Percentiles rank a stretch among this genome's conserved stretches.
phyloP scores from a whole-genome alignment of 805 yeast genomes.

The Cephaloascus albidus region DNA sequence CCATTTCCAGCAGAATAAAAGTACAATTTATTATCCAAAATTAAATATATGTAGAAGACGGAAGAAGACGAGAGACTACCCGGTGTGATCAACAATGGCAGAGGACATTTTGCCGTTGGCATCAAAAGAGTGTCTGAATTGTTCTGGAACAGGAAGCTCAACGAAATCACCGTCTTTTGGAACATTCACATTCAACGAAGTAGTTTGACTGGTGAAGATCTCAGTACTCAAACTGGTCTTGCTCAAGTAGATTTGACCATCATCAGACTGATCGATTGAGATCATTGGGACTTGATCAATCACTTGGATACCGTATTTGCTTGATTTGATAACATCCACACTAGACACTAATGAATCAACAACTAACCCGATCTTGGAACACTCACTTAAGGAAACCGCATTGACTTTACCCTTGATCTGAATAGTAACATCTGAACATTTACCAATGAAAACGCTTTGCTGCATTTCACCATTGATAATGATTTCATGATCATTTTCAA shows the following conservation, averaged over 20 bases:
- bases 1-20: no score
- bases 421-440: constrained; percentile 62
- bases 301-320: constrained; percentile 77
- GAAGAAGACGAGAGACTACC: no score
- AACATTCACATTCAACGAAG: constrained; percentile 77
- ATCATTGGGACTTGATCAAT: constrained; percentile 76
- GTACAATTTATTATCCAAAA: no score
- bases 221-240: constrained; percentile 65
- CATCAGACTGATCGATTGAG: constrained; percentile 81
- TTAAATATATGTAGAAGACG: no score
- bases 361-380: constrained; percentile 65
- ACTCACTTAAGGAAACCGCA: constrained; percentile 72
- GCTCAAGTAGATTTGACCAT: constrained; percentile 73
- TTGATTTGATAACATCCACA: constrained; percentile 76
- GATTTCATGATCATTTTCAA: constrained; percentile 50
- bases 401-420: constrained; percentile 88
- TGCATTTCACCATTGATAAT: constrained; percentile 71
- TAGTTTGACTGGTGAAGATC: constrained; percentile 75
- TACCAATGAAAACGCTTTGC: constrained; percentile 85
- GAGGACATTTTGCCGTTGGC: constrained; percentile 52
- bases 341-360: constrained; percentile 83
- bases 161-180: constrained; percentile 67
- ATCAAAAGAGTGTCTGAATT: constrained; percentile 64
- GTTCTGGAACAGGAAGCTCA: constrained; percentile 88
- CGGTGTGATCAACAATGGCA: constrained; percentile 76